Conservation (phyloP, 139 green algal species). For the Tetratostichococcus sp. region DNA sequence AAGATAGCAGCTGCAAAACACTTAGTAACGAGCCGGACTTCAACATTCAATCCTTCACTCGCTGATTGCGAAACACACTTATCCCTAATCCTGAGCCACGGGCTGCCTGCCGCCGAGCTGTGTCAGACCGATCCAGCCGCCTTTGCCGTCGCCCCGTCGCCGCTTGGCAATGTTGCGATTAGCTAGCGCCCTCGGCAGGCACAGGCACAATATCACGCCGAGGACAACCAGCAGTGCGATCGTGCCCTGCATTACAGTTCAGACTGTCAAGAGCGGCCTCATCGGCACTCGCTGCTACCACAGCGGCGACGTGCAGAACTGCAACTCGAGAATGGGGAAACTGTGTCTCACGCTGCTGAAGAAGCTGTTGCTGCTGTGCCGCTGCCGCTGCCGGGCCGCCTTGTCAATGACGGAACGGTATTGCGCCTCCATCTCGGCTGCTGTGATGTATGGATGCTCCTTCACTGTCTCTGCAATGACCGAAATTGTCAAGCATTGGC, state of each 20-base stretch:
- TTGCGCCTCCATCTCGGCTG: constrained; percentile 10
- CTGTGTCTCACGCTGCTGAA: neutral
- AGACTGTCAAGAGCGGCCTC: too few relatives aligned
- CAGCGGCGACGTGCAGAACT: too few relatives aligned
- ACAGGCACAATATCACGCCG: neutral
- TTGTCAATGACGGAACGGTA: constrained; percentile 6
- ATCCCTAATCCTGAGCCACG: too few relatives aligned
- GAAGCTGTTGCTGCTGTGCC: neutral
- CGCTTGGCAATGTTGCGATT: neutral
- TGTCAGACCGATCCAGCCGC: neutral
- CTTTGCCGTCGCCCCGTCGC: neutral
- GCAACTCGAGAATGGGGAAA: too few relatives aligned
- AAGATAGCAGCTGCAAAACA: too few relatives aligned
- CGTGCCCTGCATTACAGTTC: too few relatives aligned
- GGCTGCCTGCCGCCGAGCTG: neutral
- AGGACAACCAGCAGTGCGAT: neutral
- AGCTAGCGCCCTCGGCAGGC: neutral
- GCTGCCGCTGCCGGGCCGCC: too few relatives aligned
- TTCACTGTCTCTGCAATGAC: neutral
- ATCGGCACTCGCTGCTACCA: too few relatives aligned
- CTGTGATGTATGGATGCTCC: neutral
- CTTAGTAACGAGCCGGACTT: too few relatives aligned
- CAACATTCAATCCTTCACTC: too few relatives aligned
- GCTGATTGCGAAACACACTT: too few relatives aligned
- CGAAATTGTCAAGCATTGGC: too few relatives aligned